Evolutionary conservation across 1,284 basidiomycete genomes (phyloP).

Genomic region (Sporisorium iseilematis-ciliati): DNA sequence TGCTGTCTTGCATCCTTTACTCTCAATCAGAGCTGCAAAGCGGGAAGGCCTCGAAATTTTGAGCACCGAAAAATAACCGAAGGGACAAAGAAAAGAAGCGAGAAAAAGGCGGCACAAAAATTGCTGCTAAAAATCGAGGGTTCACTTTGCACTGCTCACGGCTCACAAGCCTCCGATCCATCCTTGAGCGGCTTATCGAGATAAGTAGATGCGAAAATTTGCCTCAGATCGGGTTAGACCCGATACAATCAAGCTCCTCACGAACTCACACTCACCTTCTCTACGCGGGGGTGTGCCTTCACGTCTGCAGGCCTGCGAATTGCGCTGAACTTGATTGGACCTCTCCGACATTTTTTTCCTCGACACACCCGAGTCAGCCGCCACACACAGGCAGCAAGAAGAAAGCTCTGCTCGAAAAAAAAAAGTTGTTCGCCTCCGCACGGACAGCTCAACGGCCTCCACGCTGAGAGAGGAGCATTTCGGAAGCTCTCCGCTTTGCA

Average conservation of each 20-base stretch:
- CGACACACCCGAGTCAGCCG: slow-evolving; percentile 14
- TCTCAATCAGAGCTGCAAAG: no score
- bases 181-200: background rate
- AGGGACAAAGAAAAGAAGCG: background rate
- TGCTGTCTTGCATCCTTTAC: no score
- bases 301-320: slow-evolving; percentile 8
- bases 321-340: slow-evolving; percentile 23
- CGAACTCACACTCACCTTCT: background rate
- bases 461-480: background rate
- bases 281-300: background rate
- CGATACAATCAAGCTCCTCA: background rate
- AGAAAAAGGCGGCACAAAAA: slow-evolving; percentile 1
- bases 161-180: background rate
- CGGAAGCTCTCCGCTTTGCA: slow-evolving; percentile 6
- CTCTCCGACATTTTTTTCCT: slow-evolving; percentile 19
- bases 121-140: background rate
- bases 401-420: slow-evolving; percentile 3
- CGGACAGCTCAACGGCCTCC: slow-evolving; percentile 5
- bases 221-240: background rate
- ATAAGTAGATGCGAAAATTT: no score
- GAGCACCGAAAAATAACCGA: background rate
- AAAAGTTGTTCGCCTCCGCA: slow-evolving; percentile 14
- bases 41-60: no score
- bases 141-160: background rate
- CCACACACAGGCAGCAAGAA: slow-evolving; percentile 10